These are phyloP conservation scores for Dryadomyces quercivorus DNA, from an alignment of 2,329 filamentous ascomycete genomes.

Conservation along the genomic window DNA sequence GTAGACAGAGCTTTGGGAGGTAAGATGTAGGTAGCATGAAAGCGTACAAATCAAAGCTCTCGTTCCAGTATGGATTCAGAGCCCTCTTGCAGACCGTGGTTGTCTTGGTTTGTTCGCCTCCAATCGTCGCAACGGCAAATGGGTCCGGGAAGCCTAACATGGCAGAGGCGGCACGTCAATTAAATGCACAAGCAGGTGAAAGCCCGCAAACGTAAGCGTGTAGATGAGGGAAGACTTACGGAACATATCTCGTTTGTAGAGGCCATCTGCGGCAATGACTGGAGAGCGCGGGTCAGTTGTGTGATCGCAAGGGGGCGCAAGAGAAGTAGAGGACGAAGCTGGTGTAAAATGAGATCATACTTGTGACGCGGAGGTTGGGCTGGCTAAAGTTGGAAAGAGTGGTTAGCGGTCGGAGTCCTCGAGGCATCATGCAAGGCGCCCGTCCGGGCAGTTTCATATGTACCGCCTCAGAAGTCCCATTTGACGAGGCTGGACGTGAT, in stretches of 20 bases:
- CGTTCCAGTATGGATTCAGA: slow-evolving; percentile 99
- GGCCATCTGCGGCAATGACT: slow-evolving; percentile 97
- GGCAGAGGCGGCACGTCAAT: background rate
- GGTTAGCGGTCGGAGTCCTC: slow-evolving; percentile 1
- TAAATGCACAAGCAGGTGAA: too few relatives aligned
- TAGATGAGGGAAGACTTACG: slow-evolving; percentile 46
- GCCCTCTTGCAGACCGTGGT: slow-evolving; percentile 95
- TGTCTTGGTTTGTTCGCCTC: slow-evolving; percentile 97
- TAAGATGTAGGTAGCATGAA: slow-evolving; percentile 8
- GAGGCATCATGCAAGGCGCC: background rate
- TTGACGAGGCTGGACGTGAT: background rate
- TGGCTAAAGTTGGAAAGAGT: slow-evolving; percentile 34
- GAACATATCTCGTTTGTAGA: slow-evolving; percentile 99
- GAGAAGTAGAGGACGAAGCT: background rate
- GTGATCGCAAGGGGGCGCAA: background rate
- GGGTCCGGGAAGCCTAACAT: slow-evolving; percentile 82
- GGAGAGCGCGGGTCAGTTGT: slow-evolving; percentile 7
- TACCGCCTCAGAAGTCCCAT: background rate
- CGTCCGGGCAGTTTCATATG: background rate
- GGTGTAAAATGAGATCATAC: slow-evolving; percentile 39
- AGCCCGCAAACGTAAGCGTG: too few relatives aligned
- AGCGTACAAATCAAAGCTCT: slow-evolving; percentile 87
- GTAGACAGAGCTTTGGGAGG: background rate
- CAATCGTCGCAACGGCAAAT: slow-evolving; percentile 92
- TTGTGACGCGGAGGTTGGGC: slow-evolving; percentile 86